phyloP scores from a whole-genome alignment of 306 rosid genomes.

The Malus asiatica region DNA sequence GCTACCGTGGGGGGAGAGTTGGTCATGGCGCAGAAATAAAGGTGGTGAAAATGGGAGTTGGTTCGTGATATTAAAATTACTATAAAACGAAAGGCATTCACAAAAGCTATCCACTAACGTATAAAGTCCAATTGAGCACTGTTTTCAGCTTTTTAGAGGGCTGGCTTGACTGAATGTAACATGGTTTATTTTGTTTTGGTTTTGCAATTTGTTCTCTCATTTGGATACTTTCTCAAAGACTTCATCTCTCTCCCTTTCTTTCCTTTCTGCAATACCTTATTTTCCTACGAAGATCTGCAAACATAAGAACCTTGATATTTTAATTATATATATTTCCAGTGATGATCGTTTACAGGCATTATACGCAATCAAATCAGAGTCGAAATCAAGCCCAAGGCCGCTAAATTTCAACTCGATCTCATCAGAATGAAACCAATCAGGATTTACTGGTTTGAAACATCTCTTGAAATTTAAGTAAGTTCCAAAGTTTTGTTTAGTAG shows the following conservation, averaged over 20 bases:
- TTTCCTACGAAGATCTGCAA: constrained; percentile 1
- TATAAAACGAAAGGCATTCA: constrained; percentile 12
- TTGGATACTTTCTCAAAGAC: background rate
- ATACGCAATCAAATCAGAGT: background rate
- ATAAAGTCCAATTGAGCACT: background rate
- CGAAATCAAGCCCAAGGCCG: background rate
- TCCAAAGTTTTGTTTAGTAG: background rate
- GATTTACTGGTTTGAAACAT: background rate
- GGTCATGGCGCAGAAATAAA: constrained; percentile 28
- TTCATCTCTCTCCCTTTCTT: background rate
- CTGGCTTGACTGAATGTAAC: constrained; percentile 14
- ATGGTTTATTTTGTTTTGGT: background rate
- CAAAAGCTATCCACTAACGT: constrained; percentile 22
- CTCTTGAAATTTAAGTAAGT: background rate
- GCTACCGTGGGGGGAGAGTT: constrained; percentile 22
- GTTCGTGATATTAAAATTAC: constrained; percentile 19
- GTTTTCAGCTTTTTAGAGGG: constrained; percentile 8
- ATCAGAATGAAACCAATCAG: background rate
- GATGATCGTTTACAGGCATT: background rate
- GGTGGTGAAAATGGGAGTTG: constrained; percentile 22
- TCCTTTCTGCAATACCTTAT: background rate
- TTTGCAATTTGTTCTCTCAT: background rate
- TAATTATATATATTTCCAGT: background rate
- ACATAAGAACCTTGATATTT: constrained; percentile 1
- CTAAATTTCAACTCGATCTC: background rate